phyloP scores from a whole-genome alignment of 2,329 filamentous ascomycete species.

The Aspergillus ruber region DNA sequence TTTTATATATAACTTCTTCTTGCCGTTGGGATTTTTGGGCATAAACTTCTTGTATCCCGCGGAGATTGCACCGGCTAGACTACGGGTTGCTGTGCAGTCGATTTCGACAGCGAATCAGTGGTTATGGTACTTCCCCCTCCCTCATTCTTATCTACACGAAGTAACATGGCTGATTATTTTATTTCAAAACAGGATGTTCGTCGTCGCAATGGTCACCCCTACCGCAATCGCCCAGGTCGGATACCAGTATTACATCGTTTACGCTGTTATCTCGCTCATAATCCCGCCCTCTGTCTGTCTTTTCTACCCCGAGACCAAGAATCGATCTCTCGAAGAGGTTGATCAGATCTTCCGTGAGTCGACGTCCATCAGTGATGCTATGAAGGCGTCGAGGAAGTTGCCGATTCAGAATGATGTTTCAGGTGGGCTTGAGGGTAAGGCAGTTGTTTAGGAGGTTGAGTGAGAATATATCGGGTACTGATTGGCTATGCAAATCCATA shows the following conservation, averaged over 20 bases:
- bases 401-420: not conserved
- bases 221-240: not conserved
- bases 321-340: not conserved
- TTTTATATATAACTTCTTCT: not conserved
- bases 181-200: not conserved
- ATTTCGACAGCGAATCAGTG: not conserved
- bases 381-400: not conserved
- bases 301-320: not conserved
- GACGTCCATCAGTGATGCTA: not conserved
- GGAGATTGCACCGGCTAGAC: not conserved
- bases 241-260: slow-evolving; percentile 2
- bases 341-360: not conserved
- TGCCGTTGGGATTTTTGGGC: not conserved
- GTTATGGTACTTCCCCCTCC: not conserved
- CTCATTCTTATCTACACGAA: not conserved
- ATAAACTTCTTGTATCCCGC: not conserved
- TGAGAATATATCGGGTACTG: no score
- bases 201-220: slow-evolving; percentile 1
- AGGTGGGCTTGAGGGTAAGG: no score
- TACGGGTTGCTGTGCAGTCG: not conserved
- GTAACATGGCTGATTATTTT: not conserved
- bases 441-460: no score
- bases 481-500: no score
- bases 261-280: not conserved
- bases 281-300: not conserved